These are phyloP conservation scores for Sphagnurus paluster DNA, from an alignment of 1,284 basidiomycete species.

Conservation along the genomic window DNA sequence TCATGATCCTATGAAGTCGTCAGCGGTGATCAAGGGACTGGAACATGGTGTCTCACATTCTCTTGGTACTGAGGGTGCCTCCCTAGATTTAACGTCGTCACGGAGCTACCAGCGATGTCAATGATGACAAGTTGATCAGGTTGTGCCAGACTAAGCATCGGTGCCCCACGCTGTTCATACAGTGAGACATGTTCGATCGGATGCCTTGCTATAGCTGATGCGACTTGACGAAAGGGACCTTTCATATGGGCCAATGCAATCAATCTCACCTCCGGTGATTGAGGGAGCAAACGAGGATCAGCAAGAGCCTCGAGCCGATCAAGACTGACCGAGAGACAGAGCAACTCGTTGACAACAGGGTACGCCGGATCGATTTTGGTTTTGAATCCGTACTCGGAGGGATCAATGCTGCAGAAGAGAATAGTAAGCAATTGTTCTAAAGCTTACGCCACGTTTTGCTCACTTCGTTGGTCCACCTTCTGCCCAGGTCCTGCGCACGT, in stretches of 20 bases:
- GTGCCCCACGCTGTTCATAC: constrained; percentile 43
- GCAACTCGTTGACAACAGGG: constrained; percentile 52
- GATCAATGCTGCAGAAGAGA: constrained; percentile 40
- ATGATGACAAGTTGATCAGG: constrained; percentile 48
- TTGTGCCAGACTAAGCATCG: constrained; percentile 48
- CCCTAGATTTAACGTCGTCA: constrained; percentile 22
- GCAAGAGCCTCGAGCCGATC: constrained; percentile 50
- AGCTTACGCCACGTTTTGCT: constrained; percentile 9
- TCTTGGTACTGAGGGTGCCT: constrained; percentile 16
- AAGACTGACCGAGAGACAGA: constrained; percentile 48
- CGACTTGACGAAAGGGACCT: constrained; percentile 43
- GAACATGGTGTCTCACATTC: constrained; percentile 17
- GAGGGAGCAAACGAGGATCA: constrained; percentile 44
- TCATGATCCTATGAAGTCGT: too few relatives aligned
- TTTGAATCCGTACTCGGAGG: constrained; percentile 41
- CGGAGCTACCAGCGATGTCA: constrained; percentile 30
- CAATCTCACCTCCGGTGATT: constrained; percentile 36
- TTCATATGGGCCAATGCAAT: constrained; percentile 32
- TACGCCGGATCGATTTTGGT: constrained; percentile 47
- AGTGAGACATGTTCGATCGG: constrained; percentile 45
- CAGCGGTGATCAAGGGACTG: background rate
- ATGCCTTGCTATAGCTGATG: constrained; percentile 36
- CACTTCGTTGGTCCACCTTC: constrained; percentile 29
- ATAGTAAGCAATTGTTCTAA: constrained; percentile 2
- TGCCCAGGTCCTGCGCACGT: constrained; percentile 29